A percentile compares a stretch with the other conserved stretches of the same genome.
Conservation (phyloP, 805 yeast species). For the Teunomyces barrocoloradensis region DNA sequence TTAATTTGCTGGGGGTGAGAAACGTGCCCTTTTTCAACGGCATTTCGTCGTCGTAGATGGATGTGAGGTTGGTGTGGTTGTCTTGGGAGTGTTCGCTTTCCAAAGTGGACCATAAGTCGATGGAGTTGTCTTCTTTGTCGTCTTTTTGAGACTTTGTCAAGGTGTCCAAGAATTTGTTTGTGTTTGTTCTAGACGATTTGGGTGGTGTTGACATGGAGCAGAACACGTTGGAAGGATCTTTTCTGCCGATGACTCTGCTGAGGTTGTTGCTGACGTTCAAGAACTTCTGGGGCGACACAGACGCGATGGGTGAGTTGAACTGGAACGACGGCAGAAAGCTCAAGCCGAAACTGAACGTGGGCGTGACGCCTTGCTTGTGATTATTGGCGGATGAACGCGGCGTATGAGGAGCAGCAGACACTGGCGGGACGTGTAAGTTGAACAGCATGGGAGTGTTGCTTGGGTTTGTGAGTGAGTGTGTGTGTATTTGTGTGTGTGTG, state of each 20-base stretch:
- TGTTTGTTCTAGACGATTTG: constrained; percentile 9
- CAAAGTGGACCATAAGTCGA: constrained; percentile 33
- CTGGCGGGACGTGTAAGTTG: constrained; percentile 3
- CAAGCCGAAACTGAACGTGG: constrained; percentile 37
- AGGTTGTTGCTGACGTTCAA: constrained; percentile 23
- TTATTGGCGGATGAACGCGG: constrained; percentile 6
- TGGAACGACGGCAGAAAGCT: constrained; percentile 45
- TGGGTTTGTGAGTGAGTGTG: not conserved
- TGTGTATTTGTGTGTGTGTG: not conserved
- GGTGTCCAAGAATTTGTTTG: constrained; percentile 17
- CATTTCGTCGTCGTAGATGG: constrained; percentile 25
- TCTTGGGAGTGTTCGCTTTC: constrained; percentile 17
- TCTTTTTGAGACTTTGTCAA: constrained; percentile 6
- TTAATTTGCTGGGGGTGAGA: constrained; percentile 33
- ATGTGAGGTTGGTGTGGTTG: constrained; percentile 16
- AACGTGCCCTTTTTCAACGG: constrained; percentile 15
- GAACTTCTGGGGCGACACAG: constrained; percentile 36
- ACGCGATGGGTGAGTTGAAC: constrained; percentile 33
- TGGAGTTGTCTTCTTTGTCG: constrained; percentile 10
- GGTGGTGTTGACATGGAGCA: constrained; percentile 17
- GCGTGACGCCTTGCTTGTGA: constrained; percentile 17
- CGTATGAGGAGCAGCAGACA: not conserved
- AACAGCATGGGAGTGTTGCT: not conserved
- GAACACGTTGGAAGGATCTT: constrained; percentile 11
- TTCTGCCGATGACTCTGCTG: constrained; percentile 11